Evolutionary conservation across 495 filamentous ascomycete species (phyloP), one percentile per base, ranked within the genome.

Genomic region (Podospora appendiculata): DNA sequence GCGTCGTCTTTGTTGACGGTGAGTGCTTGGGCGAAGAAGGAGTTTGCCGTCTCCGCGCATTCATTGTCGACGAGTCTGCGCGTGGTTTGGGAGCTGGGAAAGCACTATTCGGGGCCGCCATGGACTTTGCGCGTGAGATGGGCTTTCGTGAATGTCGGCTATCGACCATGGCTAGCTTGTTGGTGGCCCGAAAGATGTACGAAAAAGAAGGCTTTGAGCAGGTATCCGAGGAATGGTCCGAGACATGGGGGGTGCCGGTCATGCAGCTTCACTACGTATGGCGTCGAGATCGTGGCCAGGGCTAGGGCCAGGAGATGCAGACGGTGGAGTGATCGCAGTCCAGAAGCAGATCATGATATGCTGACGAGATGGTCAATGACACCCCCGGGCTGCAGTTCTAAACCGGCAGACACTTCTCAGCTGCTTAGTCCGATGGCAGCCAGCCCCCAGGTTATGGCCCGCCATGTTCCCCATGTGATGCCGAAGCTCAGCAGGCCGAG

Each of bases 1-100:
- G 66, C 7, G 57, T 58, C 19, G 44, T 69, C 19, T 69, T 51
- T n/a, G 50, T 69, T 34, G 58, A 69, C 39, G 64, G 62, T 11
- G 56, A 69, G 52, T 17, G 3, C 35, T 35, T 25, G 8, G 48
- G 34, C 9, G 6, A 34, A 16, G 32, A 53, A 14, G 43, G 45
- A 3, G 50, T 55, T 35, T 62, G 60, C 1, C 44, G 47, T 7
- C 45, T 71, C 8, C 54, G 65, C n/a, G 60, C 52, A n/a, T 66
- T 66, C 33, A 64, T 68, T 44, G 61, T 68, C 3, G 68, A 69
- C 35, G 56, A 59, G 13, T 47, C 45, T 2, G 40, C 50, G 1
- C 53, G 59, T 8, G 62, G 64, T 6, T 3, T 54, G 18, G 66
- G 64, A 1, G 40, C 62, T 1, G 68, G 66, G n/a, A 52, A 54